Conservation (phyloP, 73 alveolate genomes). For the Durusdinium trenchii region DNA sequence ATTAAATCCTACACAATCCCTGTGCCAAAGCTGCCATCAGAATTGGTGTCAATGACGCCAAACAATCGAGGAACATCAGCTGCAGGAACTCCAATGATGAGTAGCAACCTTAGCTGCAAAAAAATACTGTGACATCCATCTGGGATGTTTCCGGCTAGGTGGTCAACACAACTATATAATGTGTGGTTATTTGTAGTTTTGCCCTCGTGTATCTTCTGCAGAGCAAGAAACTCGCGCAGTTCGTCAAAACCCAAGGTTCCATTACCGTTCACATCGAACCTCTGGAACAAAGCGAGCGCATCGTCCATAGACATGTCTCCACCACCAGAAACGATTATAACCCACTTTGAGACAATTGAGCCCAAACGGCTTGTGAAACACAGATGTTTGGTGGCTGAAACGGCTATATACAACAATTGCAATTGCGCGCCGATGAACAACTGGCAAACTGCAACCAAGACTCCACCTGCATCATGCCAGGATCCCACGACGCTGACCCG, state of each 20-base stretch:
- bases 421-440: too few species aligned
- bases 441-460: too few species aligned
- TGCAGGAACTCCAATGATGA: slow-evolving; percentile 67
- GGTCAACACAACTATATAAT: not conserved
- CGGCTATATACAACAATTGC: too few species aligned
- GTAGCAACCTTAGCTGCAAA: slow-evolving; percentile 34
- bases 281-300: slow-evolving; percentile 80
- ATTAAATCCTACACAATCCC: not conserved
- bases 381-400: too few species aligned
- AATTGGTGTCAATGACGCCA: slow-evolving; percentile 89
- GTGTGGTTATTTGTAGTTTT: not conserved
- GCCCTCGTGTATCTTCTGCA: too few species aligned
- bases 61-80: slow-evolving; percentile 43
- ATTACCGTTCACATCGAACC: slow-evolving; percentile 68
- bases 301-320: slow-evolving; percentile 92
- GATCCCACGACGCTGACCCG: too few species aligned
- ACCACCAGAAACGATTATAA: too few species aligned
- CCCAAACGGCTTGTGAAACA: too few species aligned
- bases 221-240: slow-evolving; percentile 77
- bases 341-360: too few species aligned
- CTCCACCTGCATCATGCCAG: too few species aligned
- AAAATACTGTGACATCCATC: not conserved
- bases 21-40: slow-evolving; percentile 66
- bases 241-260: slow-evolving; percentile 88
- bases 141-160: not conserved